Conservation (phyloP, 2,329 filamentous ascomycete genomes). For the Ceratocystis alfenasii region DNA sequence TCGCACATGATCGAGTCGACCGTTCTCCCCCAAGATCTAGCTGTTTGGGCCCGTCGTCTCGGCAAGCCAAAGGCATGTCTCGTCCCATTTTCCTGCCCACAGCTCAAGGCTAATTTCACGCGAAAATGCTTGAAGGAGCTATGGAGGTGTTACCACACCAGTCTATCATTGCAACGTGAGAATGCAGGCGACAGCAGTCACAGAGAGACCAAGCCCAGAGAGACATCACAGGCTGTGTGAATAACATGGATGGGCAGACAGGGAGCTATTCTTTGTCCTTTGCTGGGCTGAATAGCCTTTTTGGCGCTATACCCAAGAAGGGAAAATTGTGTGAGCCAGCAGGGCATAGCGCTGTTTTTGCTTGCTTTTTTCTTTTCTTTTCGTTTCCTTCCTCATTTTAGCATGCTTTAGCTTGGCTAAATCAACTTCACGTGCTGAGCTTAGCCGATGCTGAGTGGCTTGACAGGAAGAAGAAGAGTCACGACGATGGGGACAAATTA, state of each 20-base stretch:
- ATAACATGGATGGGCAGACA: not conserved
- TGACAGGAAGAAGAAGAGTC: not conserved
- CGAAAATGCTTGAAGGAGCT: not conserved
- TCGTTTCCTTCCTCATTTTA: too few relatives aligned
- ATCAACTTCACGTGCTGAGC: slow-evolving; percentile 7
- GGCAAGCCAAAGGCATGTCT: slow-evolving; percentile 3
- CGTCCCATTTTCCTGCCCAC: not conserved
- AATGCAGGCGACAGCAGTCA: too few relatives aligned
- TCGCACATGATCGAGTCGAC: too few relatives aligned
- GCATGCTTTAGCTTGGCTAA: not conserved
- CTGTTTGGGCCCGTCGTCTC: not conserved
- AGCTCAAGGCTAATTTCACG: not conserved
- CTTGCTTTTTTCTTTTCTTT: too few relatives aligned
- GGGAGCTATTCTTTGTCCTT: not conserved
- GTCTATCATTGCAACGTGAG: not conserved
- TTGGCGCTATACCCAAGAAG: not conserved
- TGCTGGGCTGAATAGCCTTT: slow-evolving; percentile 7
- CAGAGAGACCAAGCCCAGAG: too few relatives aligned
- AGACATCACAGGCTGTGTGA: too few relatives aligned
- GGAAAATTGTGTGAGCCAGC: not conserved
- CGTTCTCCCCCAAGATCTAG: too few relatives aligned
- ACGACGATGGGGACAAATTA: not conserved
- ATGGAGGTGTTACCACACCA: not conserved
- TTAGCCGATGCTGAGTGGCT: not conserved
- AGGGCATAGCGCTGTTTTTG: not conserved